phyloP scores from a whole-genome alignment of 106 monocot genomes.

The Triglochin maritima region DNA sequence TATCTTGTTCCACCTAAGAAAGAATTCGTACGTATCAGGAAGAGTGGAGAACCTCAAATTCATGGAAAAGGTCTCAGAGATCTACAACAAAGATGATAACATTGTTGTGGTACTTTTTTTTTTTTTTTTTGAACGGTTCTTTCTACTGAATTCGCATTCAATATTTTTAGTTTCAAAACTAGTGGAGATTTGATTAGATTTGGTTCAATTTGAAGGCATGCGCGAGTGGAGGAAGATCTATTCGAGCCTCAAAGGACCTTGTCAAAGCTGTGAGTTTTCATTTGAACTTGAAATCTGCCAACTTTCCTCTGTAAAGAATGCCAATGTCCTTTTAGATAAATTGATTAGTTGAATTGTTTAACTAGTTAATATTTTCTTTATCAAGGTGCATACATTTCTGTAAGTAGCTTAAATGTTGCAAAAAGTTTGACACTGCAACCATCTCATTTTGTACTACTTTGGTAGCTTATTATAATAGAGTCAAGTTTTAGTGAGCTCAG shows the following conservation, averaged over 20 bases:
- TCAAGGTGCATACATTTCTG: too few relatives aligned
- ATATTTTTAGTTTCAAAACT: neutral
- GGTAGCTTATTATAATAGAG: too few relatives aligned
- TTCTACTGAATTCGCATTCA: neutral
- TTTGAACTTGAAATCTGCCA: neutral
- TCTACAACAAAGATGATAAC: slow-evolving; percentile 44
- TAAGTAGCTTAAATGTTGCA: too few relatives aligned
- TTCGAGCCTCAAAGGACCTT: slow-evolving; percentile 49
- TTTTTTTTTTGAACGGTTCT: neutral
- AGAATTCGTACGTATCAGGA: slow-evolving; percentile 19
- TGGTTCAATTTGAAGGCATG: slow-evolving; percentile 23
- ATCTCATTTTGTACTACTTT: too few relatives aligned
- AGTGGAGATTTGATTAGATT: too few relatives aligned
- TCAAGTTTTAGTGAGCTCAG: too few relatives aligned
- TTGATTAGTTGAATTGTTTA: too few relatives aligned
- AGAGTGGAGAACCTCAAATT: slow-evolving; percentile 55
- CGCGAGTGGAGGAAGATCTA: slow-evolving; percentile 44
- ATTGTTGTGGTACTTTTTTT: slow-evolving; percentile 48
- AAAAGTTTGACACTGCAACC: too few relatives aligned
- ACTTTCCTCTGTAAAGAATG: too few relatives aligned
- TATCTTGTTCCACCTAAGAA: too few relatives aligned
- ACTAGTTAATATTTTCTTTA: too few relatives aligned
- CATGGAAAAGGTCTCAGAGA: slow-evolving; percentile 41
- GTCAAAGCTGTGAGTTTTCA: slow-evolving; percentile 39
- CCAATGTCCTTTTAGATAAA: too few relatives aligned